Evolutionary conservation across 306 rosid species (phyloP).

Genomic region (Cicer arietinum): DNA sequence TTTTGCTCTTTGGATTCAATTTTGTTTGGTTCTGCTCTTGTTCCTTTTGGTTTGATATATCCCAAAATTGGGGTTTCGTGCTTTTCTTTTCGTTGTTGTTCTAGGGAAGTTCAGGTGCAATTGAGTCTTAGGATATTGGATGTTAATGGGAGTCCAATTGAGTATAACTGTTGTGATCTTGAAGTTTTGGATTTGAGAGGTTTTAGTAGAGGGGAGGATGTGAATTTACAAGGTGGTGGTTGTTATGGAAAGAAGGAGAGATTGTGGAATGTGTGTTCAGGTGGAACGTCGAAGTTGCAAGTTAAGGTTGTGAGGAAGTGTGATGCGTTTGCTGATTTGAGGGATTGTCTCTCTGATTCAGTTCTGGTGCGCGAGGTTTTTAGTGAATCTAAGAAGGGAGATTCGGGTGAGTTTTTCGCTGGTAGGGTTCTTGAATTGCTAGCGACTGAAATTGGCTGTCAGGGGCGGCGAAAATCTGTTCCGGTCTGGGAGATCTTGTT

Average conservation of each 20-base stretch:
- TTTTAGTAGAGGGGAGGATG: slow-evolving; percentile 35
- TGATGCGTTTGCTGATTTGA: slow-evolving; percentile 42
- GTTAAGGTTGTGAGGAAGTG: slow-evolving; percentile 55
- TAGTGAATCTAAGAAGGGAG: slow-evolving; percentile 45
- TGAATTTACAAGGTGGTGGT: slow-evolving; percentile 33
- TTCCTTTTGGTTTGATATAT: slow-evolving; percentile 85
- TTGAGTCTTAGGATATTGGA: slow-evolving; percentile 69
- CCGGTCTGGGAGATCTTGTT: slow-evolving; percentile 76
- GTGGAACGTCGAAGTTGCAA: slow-evolving; percentile 50
- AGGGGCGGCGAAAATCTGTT: slow-evolving; percentile 43
- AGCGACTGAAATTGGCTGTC: slow-evolving; percentile 57
- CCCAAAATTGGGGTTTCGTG: slow-evolving; percentile 68
- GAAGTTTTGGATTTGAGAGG: slow-evolving; percentile 56
- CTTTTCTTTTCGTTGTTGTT: slow-evolving; percentile 21
- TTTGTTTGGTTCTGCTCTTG: slow-evolving; percentile 74
- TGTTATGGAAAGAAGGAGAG: slow-evolving; percentile 41
- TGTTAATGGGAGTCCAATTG: slow-evolving; percentile 60
- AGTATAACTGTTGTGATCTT: slow-evolving; percentile 70
- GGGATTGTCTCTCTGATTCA: slow-evolving; percentile 51
- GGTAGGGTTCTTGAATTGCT: slow-evolving; percentile 74
- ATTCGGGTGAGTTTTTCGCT: slow-evolving; percentile 49
- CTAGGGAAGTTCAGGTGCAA: slow-evolving; percentile 41
- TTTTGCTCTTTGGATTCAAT: slow-evolving; percentile 60
- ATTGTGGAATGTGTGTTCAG: slow-evolving; percentile 51
- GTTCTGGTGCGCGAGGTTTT: slow-evolving; percentile 57